Conservation (phyloP, 2,329 filamentous ascomycete species). For the Neopestalotiopsis sp. region DNA sequence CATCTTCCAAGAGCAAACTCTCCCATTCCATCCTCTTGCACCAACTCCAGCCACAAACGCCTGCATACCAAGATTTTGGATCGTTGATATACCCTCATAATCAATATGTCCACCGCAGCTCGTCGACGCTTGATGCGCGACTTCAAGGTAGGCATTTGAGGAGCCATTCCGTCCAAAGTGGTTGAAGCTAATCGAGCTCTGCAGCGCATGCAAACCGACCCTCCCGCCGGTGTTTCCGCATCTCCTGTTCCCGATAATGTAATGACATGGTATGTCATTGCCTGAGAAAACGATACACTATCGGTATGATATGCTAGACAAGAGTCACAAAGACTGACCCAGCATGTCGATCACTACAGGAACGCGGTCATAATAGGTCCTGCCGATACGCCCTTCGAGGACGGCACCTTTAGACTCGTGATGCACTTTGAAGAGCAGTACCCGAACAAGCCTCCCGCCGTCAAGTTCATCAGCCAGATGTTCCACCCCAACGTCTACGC, state of each 20-base stretch:
- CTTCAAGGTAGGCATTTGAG: constrained; percentile 70
- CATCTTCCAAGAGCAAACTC: not conserved
- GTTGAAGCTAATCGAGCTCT: constrained; percentile 2
- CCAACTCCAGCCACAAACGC: not conserved
- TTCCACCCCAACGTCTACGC: constrained; percentile 99
- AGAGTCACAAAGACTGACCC: not conserved
- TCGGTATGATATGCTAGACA: not conserved
- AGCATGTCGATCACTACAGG: constrained; percentile 1
- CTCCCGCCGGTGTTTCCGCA: constrained; percentile 93
- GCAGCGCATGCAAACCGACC: constrained; percentile 98
- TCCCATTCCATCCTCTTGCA: not conserved
- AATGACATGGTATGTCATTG: constrained; percentile 79
- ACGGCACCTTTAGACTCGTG: constrained; percentile 90
- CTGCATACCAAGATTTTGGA: not conserved
- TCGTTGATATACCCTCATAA: not conserved
- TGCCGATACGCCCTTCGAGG: constrained; percentile 23
- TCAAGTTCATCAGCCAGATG: constrained; percentile 99
- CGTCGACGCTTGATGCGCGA: constrained; percentile 79
- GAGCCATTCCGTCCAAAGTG: not conserved
- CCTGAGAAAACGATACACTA: not conserved
- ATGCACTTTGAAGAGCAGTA: constrained; percentile 99
- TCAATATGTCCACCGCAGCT: constrained; percentile 73
- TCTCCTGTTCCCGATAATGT: constrained; percentile 96
- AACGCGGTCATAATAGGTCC: constrained; percentile 26
- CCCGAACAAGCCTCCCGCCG: constrained; percentile 95